Evolutionary conservation across 768 basidiomycete genomes (phyloP).

Genomic region (Lactarius quietus): DNA sequence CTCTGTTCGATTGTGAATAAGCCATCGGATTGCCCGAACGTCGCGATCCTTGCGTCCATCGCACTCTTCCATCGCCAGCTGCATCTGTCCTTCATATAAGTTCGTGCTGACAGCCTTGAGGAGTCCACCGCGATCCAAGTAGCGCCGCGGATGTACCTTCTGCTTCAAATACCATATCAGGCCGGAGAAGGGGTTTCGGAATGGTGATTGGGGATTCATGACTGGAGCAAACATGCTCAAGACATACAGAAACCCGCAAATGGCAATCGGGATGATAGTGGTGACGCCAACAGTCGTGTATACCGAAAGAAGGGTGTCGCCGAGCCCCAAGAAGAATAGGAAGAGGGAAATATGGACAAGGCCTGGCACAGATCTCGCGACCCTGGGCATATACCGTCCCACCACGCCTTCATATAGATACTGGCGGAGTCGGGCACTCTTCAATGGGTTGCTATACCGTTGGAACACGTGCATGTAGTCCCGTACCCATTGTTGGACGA

Average conservation of each 20-base stretch:
- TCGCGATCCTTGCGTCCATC: background rate
- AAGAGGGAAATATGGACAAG: slow-evolving; percentile 48
- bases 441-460: slow-evolving; percentile 31
- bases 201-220: slow-evolving; percentile 9
- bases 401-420: slow-evolving; percentile 37
- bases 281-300: slow-evolving; percentile 15
- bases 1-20: background rate
- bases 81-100: background rate
- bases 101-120: background rate
- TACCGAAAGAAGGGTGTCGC: slow-evolving; percentile 40
- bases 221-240: slow-evolving; percentile 13
- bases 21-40: background rate
- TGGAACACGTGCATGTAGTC: slow-evolving; percentile 33
- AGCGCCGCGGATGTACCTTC: background rate
- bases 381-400: slow-evolving; percentile 38
- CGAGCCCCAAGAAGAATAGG: slow-evolving; percentile 47
- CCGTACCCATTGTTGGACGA: slow-evolving; percentile 49
- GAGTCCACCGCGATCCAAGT: background rate
- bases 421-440: slow-evolving; percentile 41
- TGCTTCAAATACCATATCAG: slow-evolving; percentile 12
- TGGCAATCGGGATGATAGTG: slow-evolving; percentile 3
- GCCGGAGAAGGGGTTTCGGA: slow-evolving; percentile 9
- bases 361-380: slow-evolving; percentile 45
- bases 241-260: slow-evolving; percentile 15
- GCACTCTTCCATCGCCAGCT: slow-evolving; percentile 2